These are phyloP conservation scores for Hypoxylon sp. DNA, from an alignment of 2,329 filamentous ascomycete species.

Conservation along the genomic window DNA sequence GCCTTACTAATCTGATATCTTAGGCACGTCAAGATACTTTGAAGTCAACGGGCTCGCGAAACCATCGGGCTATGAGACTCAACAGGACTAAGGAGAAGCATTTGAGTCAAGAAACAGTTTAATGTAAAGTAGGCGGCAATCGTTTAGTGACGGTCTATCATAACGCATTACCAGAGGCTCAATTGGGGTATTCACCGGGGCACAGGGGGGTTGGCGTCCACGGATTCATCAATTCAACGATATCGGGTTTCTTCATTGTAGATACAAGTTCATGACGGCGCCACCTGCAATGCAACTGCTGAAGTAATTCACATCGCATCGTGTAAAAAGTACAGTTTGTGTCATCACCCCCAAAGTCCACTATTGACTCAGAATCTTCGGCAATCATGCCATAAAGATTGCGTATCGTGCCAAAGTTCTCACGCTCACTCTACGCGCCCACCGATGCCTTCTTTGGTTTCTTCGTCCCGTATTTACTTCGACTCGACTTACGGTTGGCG, in stretches of 20 bases:
- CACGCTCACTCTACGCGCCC: conserved; percentile 50
- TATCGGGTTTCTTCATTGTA: conserved; percentile 39
- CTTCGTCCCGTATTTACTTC: conserved; percentile 98
- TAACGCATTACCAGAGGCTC: conserved; percentile 29
- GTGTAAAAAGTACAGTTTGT: conserved; percentile 41
- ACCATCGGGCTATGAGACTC: conserved; percentile 85
- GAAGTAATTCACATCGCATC: conserved; percentile 28
- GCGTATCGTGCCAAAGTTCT: not conserved
- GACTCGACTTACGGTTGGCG: conserved; percentile 81
- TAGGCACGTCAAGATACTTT: conserved; percentile 88
- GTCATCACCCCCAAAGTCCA: not conserved
- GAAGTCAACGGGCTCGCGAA: conserved; percentile 84
- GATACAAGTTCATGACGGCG: conserved; percentile 39
- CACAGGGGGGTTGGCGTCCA: conserved; percentile 47
- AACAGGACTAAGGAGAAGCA: conserved; percentile 62
- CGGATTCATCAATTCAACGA: conserved; percentile 44
- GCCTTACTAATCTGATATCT: conserved; percentile 18
- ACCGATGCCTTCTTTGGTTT: conserved; percentile 88
- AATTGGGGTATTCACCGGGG: conserved; percentile 35
- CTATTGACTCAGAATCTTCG: not conserved
- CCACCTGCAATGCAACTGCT: conserved; percentile 39
- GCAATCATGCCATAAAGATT: not conserved
- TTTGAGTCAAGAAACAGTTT: conserved; percentile 9
- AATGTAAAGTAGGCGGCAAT: conserved; percentile 39
- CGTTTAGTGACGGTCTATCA: conserved; percentile 44